Percentiles rank a stretch among this genome's conserved stretches.
phyloP scores from a whole-genome alignment of 2,329 filamentous ascomycete genomes.

The Sclerotinia sclerotiorum region DNA sequence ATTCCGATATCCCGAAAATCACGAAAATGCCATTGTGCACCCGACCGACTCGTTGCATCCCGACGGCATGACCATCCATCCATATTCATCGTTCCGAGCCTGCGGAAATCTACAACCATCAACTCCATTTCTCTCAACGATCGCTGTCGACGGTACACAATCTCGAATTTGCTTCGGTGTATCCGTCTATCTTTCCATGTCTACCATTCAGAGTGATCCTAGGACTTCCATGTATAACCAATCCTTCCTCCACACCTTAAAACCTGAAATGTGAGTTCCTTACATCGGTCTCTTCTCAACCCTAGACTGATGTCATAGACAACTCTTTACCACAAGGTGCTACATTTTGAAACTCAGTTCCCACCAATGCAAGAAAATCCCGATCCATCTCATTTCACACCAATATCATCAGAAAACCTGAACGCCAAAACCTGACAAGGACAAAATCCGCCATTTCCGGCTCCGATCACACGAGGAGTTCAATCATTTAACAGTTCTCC shows the following conservation, averaged over 20 bases:
- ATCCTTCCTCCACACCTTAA: not conserved
- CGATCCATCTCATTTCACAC: not conserved
- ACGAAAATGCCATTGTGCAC: not conserved
- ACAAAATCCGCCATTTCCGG: not conserved
- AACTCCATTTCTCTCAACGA: not conserved
- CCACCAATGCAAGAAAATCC: not conserved
- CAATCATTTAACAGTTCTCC: not conserved
- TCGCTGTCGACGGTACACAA: not conserved
- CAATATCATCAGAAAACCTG: not conserved
- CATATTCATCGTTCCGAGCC: not conserved
- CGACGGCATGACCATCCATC: not conserved
- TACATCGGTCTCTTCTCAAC: not conserved
- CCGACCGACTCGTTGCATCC: not conserved
- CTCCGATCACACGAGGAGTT: not conserved
- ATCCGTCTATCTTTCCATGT: not conserved
- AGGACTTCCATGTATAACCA: not conserved
- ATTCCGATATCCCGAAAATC: not conserved
- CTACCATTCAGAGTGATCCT: not conserved
- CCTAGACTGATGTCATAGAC: not conserved
- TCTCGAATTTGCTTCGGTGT: not conserved
- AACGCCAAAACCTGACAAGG: slow-evolving; percentile 12
- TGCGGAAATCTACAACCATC: not conserved
- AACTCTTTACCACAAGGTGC: not conserved
- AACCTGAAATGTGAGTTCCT: not conserved
- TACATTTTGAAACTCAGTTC: not conserved